Percentiles rank a stretch among this genome's conserved stretches.
phyloP scores from a whole-genome alignment of 306 rosid genomes.

The Ormosia semicastrata region DNA sequence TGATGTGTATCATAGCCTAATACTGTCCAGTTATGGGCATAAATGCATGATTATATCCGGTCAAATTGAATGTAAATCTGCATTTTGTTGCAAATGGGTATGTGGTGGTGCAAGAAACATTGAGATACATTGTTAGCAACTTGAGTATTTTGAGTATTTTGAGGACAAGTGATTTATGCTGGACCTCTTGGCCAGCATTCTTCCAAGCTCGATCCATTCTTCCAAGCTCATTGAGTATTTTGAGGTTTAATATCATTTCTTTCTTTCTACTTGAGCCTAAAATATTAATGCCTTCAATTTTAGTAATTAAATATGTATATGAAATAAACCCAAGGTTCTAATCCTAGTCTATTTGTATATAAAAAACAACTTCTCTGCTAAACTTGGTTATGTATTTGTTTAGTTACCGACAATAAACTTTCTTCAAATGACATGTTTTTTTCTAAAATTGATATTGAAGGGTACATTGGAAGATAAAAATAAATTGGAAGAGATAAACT shows the following conservation, averaged over 20 bases:
- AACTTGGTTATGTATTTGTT: no score
- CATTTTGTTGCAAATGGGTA: no score
- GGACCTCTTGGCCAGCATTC: slow-evolving; percentile 76
- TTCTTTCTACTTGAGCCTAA: not conserved
- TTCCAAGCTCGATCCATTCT: no score
- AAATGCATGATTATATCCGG: no score
- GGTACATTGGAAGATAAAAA: not conserved
- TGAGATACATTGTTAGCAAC: no score
- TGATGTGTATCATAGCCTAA: not conserved
- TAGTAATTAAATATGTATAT: no score
- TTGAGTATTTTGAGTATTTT: no score
- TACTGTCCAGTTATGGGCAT: no score
- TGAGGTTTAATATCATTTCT: slow-evolving; percentile 40
- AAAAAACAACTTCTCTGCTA: no score
- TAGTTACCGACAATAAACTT: not conserved
- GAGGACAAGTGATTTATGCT: slow-evolving; percentile 74
- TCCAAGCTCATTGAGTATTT: slow-evolving; percentile 72
- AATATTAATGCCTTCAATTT: not conserved
- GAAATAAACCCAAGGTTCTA: not conserved
- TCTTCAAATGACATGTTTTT: not conserved
- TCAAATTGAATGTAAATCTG: no score
- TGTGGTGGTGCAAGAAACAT: no score
- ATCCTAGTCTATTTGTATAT: not conserved
- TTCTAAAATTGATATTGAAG: not conserved
- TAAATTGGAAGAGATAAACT: not conserved